Conservation (phyloP, 768 basidiomycete genomes). For the Suillus bovinus region DNA sequence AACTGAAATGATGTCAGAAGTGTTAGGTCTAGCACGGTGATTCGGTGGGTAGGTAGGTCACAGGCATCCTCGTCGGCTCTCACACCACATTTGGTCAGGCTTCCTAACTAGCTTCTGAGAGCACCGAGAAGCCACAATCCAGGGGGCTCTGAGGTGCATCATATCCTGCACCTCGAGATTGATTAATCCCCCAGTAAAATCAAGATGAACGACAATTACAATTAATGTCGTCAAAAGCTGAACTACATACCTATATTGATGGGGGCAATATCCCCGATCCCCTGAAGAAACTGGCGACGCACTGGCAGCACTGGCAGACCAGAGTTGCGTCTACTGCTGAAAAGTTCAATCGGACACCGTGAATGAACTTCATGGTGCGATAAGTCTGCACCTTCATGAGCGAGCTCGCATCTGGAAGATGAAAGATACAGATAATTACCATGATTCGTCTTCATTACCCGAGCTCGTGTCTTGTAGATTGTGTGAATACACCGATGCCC, state of each 20-base stretch:
- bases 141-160: background rate
- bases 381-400: constrained; percentile 56
- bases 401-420: background rate
- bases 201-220: background rate
- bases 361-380: constrained; percentile 64
- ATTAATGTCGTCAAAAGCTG: background rate
- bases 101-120: background rate
- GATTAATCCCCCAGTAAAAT: constrained; percentile 40
- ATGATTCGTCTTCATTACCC: constrained; percentile 71
- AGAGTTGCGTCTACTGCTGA: constrained; percentile 78
- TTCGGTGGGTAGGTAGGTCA: background rate
- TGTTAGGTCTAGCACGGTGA: background rate
- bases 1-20: background rate
- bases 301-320: no score
- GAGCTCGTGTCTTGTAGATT: constrained; percentile 43
- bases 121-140: background rate
- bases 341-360: constrained; percentile 66
- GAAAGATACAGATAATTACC: constrained; percentile 46
- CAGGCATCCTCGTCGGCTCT: background rate
- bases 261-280: constrained; percentile 51
- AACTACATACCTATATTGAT: constrained; percentile 52
- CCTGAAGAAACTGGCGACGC: constrained; percentile 57
- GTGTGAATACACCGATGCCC: constrained; percentile 70
- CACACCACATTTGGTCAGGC: background rate
- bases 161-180: background rate